Evolutionary conservation across 2,329 filamentous ascomycete genomes (phyloP).

Genomic region (Fusarium sambucinum): DNA sequence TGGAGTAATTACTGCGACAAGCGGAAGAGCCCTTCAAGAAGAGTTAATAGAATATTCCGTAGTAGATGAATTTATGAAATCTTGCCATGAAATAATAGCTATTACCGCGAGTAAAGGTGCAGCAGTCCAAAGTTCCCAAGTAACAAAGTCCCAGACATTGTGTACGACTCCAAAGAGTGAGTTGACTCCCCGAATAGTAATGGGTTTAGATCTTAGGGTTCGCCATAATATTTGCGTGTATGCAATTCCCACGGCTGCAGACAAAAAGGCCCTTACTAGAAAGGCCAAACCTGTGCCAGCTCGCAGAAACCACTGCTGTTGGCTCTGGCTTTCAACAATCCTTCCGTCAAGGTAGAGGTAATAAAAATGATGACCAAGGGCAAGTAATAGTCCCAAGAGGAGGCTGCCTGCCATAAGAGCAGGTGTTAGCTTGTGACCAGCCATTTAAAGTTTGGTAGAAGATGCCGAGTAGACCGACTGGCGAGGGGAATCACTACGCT

Average conservation of each 20-base stretch:
- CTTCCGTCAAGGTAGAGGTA: neutral
- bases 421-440: neutral
- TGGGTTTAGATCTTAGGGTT: neutral
- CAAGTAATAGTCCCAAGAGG: neutral
- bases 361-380: constrained; percentile 19
- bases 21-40: neutral
- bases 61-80: too few species aligned
- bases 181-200: constrained; percentile 15
- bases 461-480: neutral
- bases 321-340: neutral
- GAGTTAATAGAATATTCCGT: neutral
- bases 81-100: constrained; percentile 18
- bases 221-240: constrained; percentile 30
- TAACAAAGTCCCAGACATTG: constrained; percentile 8
- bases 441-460: neutral
- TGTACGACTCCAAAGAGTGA: constrained; percentile 14
- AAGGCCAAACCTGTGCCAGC: constrained; percentile 19
- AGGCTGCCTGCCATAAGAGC: constrained; percentile 16
- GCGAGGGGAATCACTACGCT: neutral
- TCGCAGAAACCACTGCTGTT: constrained; percentile 31
- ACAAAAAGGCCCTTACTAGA: neutral
- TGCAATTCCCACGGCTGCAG: constrained; percentile 15
- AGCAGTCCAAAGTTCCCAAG: constrained; percentile 12
- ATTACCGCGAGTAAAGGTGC: neutral
- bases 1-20: constrained; percentile 18